These are phyloP conservation scores for Yamadazyma laniorum DNA, from an alignment of 805 yeast genomes.

Conservation along the genomic window DNA sequence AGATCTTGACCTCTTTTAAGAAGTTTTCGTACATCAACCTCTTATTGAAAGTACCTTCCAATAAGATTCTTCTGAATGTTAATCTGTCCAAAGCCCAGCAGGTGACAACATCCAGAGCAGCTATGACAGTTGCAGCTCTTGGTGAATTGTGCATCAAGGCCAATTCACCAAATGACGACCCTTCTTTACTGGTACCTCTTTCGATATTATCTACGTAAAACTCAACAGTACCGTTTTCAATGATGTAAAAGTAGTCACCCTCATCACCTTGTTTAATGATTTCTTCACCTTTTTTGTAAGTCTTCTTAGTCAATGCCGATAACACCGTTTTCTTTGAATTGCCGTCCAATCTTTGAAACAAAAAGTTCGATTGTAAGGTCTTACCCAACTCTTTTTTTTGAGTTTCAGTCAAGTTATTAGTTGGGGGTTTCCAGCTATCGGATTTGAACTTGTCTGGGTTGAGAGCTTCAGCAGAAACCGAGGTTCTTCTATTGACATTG, in stretches of 20 bases:
- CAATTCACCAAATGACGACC: slow-evolving; percentile 92
- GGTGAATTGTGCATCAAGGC: slow-evolving; percentile 98
- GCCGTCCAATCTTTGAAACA: slow-evolving; percentile 79
- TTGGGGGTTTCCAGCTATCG: slow-evolving; percentile 73
- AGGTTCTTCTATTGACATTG: slow-evolving; percentile 81
- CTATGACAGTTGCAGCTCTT: slow-evolving; percentile 91
- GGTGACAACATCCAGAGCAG: slow-evolving; percentile 65
- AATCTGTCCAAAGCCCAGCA: slow-evolving; percentile 90
- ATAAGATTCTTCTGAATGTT: slow-evolving; percentile 86
- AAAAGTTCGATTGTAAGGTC: slow-evolving; percentile 75
- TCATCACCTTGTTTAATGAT: slow-evolving; percentile 90
- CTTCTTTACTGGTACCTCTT: slow-evolving; percentile 76
- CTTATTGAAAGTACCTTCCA: slow-evolving; percentile 88
- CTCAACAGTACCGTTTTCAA: slow-evolving; percentile 83
- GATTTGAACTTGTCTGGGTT: slow-evolving; percentile 68
- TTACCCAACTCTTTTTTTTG: slow-evolving; percentile 68
- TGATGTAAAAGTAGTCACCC: slow-evolving; percentile 87
- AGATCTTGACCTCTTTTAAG: slow-evolving; percentile 80
- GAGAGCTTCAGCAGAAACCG: slow-evolving; percentile 86
- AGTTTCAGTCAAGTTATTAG: slow-evolving; percentile 56
- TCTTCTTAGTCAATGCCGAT: slow-evolving; percentile 77
- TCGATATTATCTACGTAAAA: slow-evolving; percentile 68
- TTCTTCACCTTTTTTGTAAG: slow-evolving; percentile 54
- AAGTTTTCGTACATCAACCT: slow-evolving; percentile 88
- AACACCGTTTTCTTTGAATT: slow-evolving; percentile 76